Conservation (phyloP, 352 stramenopile genomes). For the Lagenidium giganteum region DNA sequence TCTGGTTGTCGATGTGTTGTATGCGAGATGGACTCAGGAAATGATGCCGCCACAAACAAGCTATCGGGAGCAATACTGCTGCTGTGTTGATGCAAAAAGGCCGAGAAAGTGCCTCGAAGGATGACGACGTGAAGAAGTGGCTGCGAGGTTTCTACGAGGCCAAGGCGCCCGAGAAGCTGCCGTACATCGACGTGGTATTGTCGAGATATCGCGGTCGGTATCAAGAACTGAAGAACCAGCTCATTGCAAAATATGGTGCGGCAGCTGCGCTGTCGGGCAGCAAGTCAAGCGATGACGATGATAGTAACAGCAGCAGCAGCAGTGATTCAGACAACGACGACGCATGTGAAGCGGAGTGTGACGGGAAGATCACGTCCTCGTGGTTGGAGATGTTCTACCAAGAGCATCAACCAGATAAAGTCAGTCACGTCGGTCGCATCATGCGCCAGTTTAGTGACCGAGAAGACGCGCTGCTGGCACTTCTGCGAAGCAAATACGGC, state of each 20-base stretch:
- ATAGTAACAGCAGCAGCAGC: no score
- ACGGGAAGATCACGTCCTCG: no score
- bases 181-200: slow-evolving; percentile 54
- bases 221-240: slow-evolving; percentile 47
- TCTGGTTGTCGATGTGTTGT: no score
- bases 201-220: slow-evolving; percentile 47
- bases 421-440: slow-evolving; percentile 36
- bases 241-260: slow-evolving; percentile 43
- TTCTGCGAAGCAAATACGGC: slow-evolving; percentile 56
- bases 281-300: slow-evolving; percentile 1
- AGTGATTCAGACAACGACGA: not conserved
- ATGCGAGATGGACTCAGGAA: no score
- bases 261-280: slow-evolving; percentile 3
- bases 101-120: slow-evolving; percentile 6
- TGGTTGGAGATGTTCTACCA: slow-evolving; percentile 60
- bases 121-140: slow-evolving; percentile 36
- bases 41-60: no score
- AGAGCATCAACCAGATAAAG: slow-evolving; percentile 43
- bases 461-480: slow-evolving; percentile 54
- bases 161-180: slow-evolving; percentile 39
- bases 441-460: slow-evolving; percentile 55
- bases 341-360: not conserved
- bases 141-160: slow-evolving; percentile 38
- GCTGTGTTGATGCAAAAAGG: slow-evolving; percentile 1
- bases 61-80: slow-evolving; percentile 5